These are phyloP conservation scores for Suhomyces taliae DNA, from an alignment of 1,139 yeast genomes.

Conservation along the genomic window DNA sequence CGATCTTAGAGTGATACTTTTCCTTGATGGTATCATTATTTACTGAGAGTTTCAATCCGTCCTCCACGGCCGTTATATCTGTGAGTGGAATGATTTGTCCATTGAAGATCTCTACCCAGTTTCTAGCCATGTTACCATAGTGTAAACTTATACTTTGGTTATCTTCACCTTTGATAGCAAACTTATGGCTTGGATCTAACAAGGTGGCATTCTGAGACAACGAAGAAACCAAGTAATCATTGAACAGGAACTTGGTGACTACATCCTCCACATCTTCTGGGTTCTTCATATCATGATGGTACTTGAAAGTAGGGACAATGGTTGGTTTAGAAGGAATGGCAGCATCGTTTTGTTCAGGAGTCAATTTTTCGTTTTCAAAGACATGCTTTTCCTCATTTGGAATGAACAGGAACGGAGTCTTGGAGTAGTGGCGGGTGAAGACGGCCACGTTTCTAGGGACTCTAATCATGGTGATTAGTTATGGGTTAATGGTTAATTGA, in stretches of 20 bases:
- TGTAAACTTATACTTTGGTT: conserved; percentile 21
- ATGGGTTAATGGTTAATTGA: no score
- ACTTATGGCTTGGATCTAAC: conserved; percentile 21
- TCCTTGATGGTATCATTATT: conserved; percentile 3
- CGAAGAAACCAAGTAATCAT: conserved; percentile 32
- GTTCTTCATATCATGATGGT: conserved; percentile 32
- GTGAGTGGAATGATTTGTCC: conserved; percentile 19
- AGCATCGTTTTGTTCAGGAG: conserved; percentile 31
- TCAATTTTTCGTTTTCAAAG: conserved; percentile 35
- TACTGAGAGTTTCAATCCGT: conserved; percentile 4
- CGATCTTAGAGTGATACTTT: conserved; percentile 1
- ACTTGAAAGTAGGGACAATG: conserved; percentile 16
- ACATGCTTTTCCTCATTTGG: conserved; percentile 33
- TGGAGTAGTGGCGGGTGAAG: conserved; percentile 1
- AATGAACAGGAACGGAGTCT: conserved; percentile 26
- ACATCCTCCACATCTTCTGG: conserved; percentile 41
- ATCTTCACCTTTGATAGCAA: conserved; percentile 21
- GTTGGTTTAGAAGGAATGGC: conserved; percentile 34
- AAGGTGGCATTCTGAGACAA: conserved; percentile 31
- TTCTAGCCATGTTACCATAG: conserved; percentile 28
- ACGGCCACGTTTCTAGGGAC: no score
- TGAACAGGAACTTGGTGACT: conserved; percentile 22
- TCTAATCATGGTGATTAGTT: no score
- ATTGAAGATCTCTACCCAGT: conserved; percentile 35
- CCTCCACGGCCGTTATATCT: conserved; percentile 12